Evolutionary conservation across 176 grass and related monocot genomes (phyloP).

Genomic region (Eremochloa ophiuroides): DNA sequence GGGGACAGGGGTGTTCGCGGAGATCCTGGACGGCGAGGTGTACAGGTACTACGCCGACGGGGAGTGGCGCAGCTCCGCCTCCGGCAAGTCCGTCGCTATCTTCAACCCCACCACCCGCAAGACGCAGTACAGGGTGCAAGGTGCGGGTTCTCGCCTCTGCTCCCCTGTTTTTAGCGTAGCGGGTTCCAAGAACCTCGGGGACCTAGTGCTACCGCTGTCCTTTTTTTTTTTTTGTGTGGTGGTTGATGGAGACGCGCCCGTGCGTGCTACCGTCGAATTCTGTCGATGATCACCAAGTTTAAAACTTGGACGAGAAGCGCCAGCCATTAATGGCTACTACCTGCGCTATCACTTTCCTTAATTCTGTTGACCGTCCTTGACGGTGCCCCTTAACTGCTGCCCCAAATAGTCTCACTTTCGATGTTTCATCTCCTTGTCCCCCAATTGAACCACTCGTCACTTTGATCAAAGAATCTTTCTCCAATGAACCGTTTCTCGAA

Average conservation of each 20-base stretch:
- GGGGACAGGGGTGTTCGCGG: conserved; percentile 55
- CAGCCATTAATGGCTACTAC: conserved; percentile 1
- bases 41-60: conserved; percentile 95
- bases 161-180: neutral
- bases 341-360: conserved; percentile 6
- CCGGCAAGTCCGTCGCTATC: conserved; percentile 89
- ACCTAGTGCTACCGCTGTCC: neutral
- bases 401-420: neutral
- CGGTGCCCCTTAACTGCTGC: neutral
- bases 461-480: neutral
- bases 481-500: neutral
- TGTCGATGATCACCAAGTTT: conserved; percentile 19
- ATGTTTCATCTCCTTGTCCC: neutral
- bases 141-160: conserved; percentile 12
- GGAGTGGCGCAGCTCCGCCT: conserved; percentile 68
- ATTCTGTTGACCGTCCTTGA: neutral
- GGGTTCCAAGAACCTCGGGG: conserved; percentile 1
- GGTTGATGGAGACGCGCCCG: neutral
- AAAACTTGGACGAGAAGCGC: conserved; percentile 12
- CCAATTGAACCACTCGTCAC: neutral
- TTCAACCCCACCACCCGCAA: conserved; percentile 90
- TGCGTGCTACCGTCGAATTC: neutral
- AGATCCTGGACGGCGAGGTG: conserved; percentile 73
- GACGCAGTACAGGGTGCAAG: conserved; percentile 88
- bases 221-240: neutral